Evolutionary conservation across 805 yeast species (phyloP).

Genomic region (Diddensiella caesifluorescens): DNA sequence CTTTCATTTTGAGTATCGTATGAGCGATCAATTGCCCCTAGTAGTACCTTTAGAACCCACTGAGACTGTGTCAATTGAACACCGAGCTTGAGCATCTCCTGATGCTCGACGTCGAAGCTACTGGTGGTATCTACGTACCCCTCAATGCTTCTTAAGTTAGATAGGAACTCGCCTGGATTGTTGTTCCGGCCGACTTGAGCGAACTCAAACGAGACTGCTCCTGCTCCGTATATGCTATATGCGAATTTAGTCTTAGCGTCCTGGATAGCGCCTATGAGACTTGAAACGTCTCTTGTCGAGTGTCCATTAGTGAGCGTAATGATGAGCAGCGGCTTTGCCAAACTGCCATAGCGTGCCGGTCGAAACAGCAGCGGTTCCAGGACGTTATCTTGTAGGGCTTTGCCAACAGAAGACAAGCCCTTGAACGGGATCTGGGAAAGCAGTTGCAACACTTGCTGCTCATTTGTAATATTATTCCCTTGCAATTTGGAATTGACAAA

Average conservation of each 20-base stretch:
- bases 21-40: slow-evolving; percentile 29
- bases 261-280: slow-evolving; percentile 23
- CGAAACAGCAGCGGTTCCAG: slow-evolving; percentile 27
- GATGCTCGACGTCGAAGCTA: slow-evolving; percentile 30
- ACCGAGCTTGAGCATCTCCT: slow-evolving; percentile 30
- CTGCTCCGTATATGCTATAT: slow-evolving; percentile 26
- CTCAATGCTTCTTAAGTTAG: slow-evolving; percentile 28
- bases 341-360: slow-evolving; percentile 21
- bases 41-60: slow-evolving; percentile 29
- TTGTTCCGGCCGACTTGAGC: slow-evolving; percentile 32
- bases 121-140: slow-evolving; percentile 28
- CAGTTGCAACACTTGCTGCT: slow-evolving; percentile 24
- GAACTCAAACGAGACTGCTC: slow-evolving; percentile 30
- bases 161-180: slow-evolving; percentile 28
- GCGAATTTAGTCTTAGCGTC: slow-evolving; percentile 23
- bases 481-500: slow-evolving; percentile 27
- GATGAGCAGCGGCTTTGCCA: slow-evolving; percentile 29
- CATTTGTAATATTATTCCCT: slow-evolving; percentile 25
- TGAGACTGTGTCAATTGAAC: slow-evolving; percentile 27
- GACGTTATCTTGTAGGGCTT: slow-evolving; percentile 24
- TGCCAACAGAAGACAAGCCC: slow-evolving; percentile 30
- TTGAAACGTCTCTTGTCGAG: slow-evolving; percentile 30
- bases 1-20: slow-evolving; percentile 30
- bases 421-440: slow-evolving; percentile 24
- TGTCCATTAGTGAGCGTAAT: slow-evolving; percentile 31